Percentiles rank a stretch among this genome's conserved stretches.
Evolutionary conservation across 495 filamentous ascomycete genomes (phyloP).

Genomic region (Terfezia boudieri): DNA sequence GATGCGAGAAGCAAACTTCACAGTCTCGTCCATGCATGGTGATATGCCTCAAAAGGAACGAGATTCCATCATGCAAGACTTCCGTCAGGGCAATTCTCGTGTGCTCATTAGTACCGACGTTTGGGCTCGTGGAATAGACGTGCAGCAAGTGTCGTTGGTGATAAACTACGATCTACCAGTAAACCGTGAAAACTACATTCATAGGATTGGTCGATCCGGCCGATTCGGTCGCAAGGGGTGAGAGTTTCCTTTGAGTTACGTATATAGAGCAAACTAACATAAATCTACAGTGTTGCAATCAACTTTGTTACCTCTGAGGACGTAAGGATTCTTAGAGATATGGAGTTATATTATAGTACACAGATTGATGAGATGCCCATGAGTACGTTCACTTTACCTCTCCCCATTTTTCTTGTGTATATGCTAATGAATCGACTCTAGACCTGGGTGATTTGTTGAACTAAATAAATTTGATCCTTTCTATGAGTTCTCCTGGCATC

Average conservation of each 20-base stretch:
- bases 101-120: constrained; percentile 96
- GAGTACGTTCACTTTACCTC: constrained; percentile 11
- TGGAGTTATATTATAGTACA: constrained; percentile 56
- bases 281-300: constrained; percentile 56
- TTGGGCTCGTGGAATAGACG: constrained; percentile 95
- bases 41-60: constrained; percentile 96
- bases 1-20: constrained; percentile 93
- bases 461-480: not conserved
- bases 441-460: not conserved
- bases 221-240: constrained; percentile 86
- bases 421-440: constrained; percentile 17
- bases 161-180: constrained; percentile 99
- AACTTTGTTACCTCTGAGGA: constrained; percentile 99
- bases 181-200: constrained; percentile 99
- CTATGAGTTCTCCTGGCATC: too few species aligned
- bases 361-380: constrained; percentile 42
- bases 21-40: constrained; percentile 96
- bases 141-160: constrained; percentile 96
- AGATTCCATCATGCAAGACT: constrained; percentile 99
- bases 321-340: constrained; percentile 90
- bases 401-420: not conserved
- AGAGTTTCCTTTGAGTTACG: not conserved
- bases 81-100: constrained; percentile 89
- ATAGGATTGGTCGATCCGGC: constrained; percentile 94
- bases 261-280: not conserved